Evolutionary conservation across 1,284 basidiomycete genomes (phyloP).

Genomic region (Trichosporon coremiiforme): DNA sequence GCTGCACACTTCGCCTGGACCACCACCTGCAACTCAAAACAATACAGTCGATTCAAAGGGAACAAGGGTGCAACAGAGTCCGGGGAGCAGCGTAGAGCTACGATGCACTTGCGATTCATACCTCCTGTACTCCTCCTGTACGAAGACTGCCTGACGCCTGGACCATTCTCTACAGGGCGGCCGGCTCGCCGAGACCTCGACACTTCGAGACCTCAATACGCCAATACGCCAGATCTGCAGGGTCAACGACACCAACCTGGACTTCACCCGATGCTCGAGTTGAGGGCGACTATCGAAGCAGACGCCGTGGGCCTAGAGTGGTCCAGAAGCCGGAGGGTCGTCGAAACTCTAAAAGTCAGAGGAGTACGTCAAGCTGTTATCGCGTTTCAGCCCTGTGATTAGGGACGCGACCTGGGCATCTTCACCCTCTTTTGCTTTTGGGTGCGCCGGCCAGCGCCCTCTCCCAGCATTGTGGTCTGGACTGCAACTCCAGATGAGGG

Average conservation of each 20-base stretch:
- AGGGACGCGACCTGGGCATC: not conserved
- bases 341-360: not conserved
- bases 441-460: too few species aligned
- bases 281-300: too few species aligned
- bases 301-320: conserved; percentile 10
- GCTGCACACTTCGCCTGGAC: not conserved
- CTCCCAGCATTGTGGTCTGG: too few species aligned
- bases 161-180: too few species aligned
- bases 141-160: too few species aligned
- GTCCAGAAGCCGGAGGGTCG: not conserved
- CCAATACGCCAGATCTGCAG: not conserved
- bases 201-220: too few species aligned
- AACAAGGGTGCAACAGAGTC: not conserved
- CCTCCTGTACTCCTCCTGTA: too few species aligned
- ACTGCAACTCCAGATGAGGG: too few species aligned
- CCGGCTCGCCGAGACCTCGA: not conserved
- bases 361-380: not conserved
- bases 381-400: not conserved
- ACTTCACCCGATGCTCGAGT: too few species aligned
- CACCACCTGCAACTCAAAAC: too few species aligned
- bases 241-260: too few species aligned
- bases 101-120: too few species aligned
- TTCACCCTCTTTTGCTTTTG: not conserved
- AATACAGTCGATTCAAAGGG: not conserved
- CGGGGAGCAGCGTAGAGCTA: not conserved